These are phyloP conservation scores for Talaromyces pinophilus DNA, from an alignment of 2,329 filamentous ascomycete species.

Conservation along the genomic window DNA sequence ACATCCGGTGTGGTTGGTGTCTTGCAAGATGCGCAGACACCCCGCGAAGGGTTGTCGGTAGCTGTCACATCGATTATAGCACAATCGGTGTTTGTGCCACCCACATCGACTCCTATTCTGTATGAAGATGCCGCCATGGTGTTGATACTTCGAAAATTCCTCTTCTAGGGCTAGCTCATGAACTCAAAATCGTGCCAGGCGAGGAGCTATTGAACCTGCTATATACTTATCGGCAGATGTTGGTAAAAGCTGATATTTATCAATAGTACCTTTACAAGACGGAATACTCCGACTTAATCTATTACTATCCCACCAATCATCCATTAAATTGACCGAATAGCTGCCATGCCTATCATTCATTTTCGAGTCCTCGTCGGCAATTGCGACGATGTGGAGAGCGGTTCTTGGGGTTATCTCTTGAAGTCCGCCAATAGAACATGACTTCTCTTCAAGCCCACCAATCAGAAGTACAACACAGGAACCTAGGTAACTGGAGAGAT, in stretches of 20 bases:
- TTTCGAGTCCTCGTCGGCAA: background rate
- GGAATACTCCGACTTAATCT: background rate
- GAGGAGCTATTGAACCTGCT: slow-evolving; percentile 1
- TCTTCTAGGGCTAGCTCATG: slow-evolving; percentile 7
- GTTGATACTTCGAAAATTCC: background rate
- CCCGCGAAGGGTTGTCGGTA: slow-evolving; percentile 35
- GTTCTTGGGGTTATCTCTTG: background rate
- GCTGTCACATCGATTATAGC: slow-evolving; percentile 47
- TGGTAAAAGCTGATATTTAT: slow-evolving; percentile 13
- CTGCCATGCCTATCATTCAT: background rate
- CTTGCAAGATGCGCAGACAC: slow-evolving; percentile 52
- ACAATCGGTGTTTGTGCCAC: slow-evolving; percentile 47
- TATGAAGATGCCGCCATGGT: slow-evolving; percentile 29
- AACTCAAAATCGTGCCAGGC: background rate
- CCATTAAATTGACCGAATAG: background rate
- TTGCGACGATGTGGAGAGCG: slow-evolving; percentile 3
- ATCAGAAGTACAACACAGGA: background rate
- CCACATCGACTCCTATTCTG: slow-evolving; percentile 48
- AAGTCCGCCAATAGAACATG: slow-evolving; percentile 15
- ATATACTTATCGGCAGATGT: slow-evolving; percentile 6
- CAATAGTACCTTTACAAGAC: background rate
- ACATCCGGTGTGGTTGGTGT: slow-evolving; percentile 54
- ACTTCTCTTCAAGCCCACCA: slow-evolving; percentile 11
- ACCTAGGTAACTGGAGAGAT: background rate
- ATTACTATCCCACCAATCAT: slow-evolving; percentile 14